Evolutionary conservation across 345 rosid species (phyloP).

Genomic region (Hibiscus tridactylites): DNA sequence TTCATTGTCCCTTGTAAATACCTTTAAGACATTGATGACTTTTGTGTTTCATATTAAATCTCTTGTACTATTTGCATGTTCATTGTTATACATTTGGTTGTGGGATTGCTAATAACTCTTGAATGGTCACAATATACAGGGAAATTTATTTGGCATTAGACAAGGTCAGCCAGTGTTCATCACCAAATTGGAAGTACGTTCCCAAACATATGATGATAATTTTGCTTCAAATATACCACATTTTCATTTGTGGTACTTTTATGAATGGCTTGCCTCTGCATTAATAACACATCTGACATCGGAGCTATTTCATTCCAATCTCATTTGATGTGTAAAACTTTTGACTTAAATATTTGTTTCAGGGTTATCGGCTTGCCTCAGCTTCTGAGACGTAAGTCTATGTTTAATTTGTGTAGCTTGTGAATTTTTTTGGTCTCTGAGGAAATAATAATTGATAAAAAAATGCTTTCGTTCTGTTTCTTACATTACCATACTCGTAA

Average conservation of each 20-base stretch:
- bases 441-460: neutral
- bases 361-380: constrained; percentile 88
- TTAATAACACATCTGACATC: constrained; percentile 9
- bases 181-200: constrained; percentile 83
- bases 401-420: neutral
- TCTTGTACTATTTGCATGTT: neutral
- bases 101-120: constrained; percentile 1
- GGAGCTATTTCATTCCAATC: neutral
- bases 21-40: neutral
- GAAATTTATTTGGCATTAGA: constrained; percentile 84
- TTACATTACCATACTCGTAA: neutral
- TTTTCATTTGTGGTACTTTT: neutral
- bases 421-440: neutral
- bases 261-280: constrained; percentile 7
- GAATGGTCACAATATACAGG: constrained; percentile 42
- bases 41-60: neutral
- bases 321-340: constrained; percentile 2
- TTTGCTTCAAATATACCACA: neutral
- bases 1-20: neutral
- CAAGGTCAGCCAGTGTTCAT: constrained; percentile 97
- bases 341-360: constrained; percentile 27
- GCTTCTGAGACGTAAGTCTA: constrained; percentile 85
- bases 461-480: neutral
- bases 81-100: neutral
- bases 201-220: constrained; percentile 3